Percentiles rank a stretch among this genome's conserved stretches.
Evolutionary conservation across 1,284 basidiomycete species (phyloP).

Genomic region (Microbotryum silenes-acaulis): DNA sequence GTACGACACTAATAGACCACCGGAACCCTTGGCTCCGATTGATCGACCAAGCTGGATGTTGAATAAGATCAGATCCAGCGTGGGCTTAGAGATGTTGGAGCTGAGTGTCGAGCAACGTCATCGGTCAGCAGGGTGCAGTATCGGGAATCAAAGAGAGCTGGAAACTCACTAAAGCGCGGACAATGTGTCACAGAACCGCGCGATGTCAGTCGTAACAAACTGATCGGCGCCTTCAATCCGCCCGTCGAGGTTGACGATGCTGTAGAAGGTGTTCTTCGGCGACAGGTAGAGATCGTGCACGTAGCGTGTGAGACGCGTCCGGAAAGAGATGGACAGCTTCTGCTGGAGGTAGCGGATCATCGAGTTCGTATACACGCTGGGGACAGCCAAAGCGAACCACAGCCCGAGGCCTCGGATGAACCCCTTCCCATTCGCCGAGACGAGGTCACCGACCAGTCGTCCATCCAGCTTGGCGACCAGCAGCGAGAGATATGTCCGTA

Average conservation of each 20-base stretch:
- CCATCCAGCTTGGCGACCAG: slow-evolving; percentile 85
- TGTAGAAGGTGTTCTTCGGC: slow-evolving; percentile 50
- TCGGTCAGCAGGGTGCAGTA: not conserved
- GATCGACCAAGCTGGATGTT: slow-evolving; percentile 82
- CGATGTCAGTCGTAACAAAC: slow-evolving; percentile 84
- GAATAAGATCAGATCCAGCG: slow-evolving; percentile 85
- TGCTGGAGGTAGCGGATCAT: slow-evolving; percentile 76
- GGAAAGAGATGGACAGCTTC: slow-evolving; percentile 74
- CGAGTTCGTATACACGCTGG: slow-evolving; percentile 90
- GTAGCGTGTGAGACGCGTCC: slow-evolving; percentile 82
- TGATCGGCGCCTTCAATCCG: slow-evolving; percentile 36
- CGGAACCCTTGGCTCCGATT: slow-evolving; percentile 65
- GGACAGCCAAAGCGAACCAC: slow-evolving; percentile 86
- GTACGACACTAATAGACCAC: slow-evolving; percentile 75
- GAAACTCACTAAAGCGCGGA: slow-evolving; percentile 73
- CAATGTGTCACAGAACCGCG: slow-evolving; percentile 80
- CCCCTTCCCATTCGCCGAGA: slow-evolving; percentile 74
- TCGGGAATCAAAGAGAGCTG: not conserved
- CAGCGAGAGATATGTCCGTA: slow-evolving; percentile 77
- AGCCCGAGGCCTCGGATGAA: slow-evolving; percentile 74
- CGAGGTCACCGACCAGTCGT: slow-evolving; percentile 77
- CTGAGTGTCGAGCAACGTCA: slow-evolving; percentile 38
- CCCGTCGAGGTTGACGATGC: slow-evolving; percentile 42
- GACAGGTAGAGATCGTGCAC: slow-evolving; percentile 87
- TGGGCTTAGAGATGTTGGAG: slow-evolving; percentile 77